Percentiles rank a stretch among this genome's conserved stretches.
Evolutionary conservation across 352 stramenopile genomes (phyloP).

Genomic region (Phytophthora litchii): DNA sequence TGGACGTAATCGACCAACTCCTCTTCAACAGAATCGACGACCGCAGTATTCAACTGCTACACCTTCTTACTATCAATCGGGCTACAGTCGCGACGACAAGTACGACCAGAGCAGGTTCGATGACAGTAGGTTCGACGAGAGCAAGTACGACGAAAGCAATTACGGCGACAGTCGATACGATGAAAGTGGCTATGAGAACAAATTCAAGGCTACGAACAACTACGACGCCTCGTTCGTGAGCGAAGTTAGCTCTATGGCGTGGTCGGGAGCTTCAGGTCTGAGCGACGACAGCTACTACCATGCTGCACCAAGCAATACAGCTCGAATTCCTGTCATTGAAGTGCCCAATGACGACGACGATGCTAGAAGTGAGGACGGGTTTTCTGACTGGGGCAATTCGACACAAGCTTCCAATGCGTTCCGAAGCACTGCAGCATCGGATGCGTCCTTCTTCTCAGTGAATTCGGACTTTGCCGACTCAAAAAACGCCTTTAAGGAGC

Average conservation of each 20-base stretch:
- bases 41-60: constrained; percentile 21
- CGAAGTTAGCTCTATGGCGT: constrained; percentile 38
- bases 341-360: constrained; percentile 35
- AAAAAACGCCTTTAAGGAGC: constrained; percentile 31
- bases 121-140: constrained; percentile 15
- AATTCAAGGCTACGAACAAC: constrained; percentile 21
- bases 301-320: constrained; percentile 26
- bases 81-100: constrained; percentile 16
- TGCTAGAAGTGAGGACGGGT: constrained; percentile 24
- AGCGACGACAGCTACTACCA: constrained; percentile 44
- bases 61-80: constrained; percentile 31
- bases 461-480: constrained; percentile 41
- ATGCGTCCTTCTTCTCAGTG: constrained; percentile 44
- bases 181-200: constrained; percentile 18
- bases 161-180: constrained; percentile 27
- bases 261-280: constrained; percentile 28
- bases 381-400: constrained; percentile 36
- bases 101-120: constrained; percentile 29
- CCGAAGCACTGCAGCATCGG: constrained; percentile 36
- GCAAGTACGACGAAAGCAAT: constrained; percentile 18
- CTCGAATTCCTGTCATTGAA: constrained; percentile 37
- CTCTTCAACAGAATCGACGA: constrained; percentile 33
- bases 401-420: constrained; percentile 29
- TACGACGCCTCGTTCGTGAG: constrained; percentile 39
- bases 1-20: constrained; percentile 38